Conservation (phyloP, 2,329 filamentous ascomycete genomes). For the Fusarium sp. region DNA sequence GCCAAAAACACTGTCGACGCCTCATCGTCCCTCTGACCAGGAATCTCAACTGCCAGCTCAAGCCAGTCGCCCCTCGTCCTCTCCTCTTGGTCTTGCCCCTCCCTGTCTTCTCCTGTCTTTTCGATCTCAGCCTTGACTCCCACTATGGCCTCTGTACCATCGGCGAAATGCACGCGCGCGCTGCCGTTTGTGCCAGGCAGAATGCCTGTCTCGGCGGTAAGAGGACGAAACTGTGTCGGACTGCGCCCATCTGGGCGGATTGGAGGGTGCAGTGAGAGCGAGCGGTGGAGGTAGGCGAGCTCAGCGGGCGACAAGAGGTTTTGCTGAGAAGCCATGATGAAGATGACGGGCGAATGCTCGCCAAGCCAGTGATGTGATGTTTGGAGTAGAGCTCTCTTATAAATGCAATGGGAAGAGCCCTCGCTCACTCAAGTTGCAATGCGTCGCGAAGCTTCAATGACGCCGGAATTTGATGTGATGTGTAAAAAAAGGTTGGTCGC, state of each 20-base stretch:
- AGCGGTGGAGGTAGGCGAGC: slow-evolving; percentile 91
- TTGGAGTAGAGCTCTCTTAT: background rate
- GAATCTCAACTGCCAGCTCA: slow-evolving; percentile 90
- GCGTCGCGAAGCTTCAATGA: slow-evolving; percentile 16
- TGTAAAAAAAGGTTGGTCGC: slow-evolving; percentile 41
- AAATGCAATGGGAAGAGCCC: background rate
- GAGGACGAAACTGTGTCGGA: slow-evolving; percentile 86
- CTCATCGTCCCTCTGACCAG: slow-evolving; percentile 90
- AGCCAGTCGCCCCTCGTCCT: slow-evolving; percentile 75
- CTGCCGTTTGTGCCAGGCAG: slow-evolving; percentile 91
- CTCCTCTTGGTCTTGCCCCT: slow-evolving; percentile 51
- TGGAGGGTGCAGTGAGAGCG: slow-evolving; percentile 81
- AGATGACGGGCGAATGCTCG: background rate
- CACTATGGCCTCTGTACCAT: slow-evolving; percentile 95
- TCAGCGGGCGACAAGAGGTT: slow-evolving; percentile 91
- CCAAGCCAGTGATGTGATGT: background rate
- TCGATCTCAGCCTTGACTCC: slow-evolving; percentile 96
- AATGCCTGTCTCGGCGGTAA: slow-evolving; percentile 89
- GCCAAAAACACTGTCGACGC: slow-evolving; percentile 85
- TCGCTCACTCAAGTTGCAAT: background rate
- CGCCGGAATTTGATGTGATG: slow-evolving; percentile 24
- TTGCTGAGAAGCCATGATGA: slow-evolving; percentile 71
- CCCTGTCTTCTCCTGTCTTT: slow-evolving; percentile 60
- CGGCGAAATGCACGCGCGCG: slow-evolving; percentile 91
- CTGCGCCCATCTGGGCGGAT: slow-evolving; percentile 88